Base-by-base conservation (phyloP, 495 filamentous ascomycete genomes). In the Bacidia rubella region DNA sequence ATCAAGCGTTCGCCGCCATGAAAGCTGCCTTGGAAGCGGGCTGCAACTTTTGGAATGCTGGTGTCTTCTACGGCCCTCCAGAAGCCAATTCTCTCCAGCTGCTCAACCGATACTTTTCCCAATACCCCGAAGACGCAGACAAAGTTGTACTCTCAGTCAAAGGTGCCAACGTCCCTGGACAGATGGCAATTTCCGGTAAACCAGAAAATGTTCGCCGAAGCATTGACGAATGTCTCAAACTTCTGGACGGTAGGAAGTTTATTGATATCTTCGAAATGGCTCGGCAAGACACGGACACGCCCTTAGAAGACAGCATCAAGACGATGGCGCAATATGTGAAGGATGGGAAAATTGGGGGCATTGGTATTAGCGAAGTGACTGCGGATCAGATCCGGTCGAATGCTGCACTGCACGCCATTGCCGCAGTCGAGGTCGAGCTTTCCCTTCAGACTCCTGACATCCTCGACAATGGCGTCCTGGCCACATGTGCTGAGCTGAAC, bases 201-300 rank as follows among this genome's bases (percentile, higher is more conserved):
- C 74, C 79, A 47, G 75, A 76, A 56, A 75, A 76, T 52, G 72
- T 86, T 2, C 75, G 79, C 11, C 71, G 75, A 19, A 80, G 76
- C 44, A 71, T 95, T 49, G 85, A 93, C 47, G 75, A 81, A 55
- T 76, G 71, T 57, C 58, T 74, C 27, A 61, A 61, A 17, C 43
- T 72, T 19, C 61, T 93, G 42, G 71, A 81, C 44, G 52, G 55
- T 17, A 85, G 80, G 55, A 92, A 92, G 73, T 81, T 72, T 55
- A 66, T 95, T 52, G 87, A 95, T 65, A 77, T 90, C 49, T 95
- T 89, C 56, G 82, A 90, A 66, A 80, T 68, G 55, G 86, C 83
- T 15, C 72, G 89, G 2, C 74, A 86, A 21, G 88, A 93, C 57
- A 72, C 71, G 3, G 76, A 77, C 0, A 72, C 69, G 41, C 75